These are phyloP conservation scores for Clonostachys rosea DNA, from an alignment of 2,329 filamentous ascomycete genomes.

Conservation along the genomic window DNA sequence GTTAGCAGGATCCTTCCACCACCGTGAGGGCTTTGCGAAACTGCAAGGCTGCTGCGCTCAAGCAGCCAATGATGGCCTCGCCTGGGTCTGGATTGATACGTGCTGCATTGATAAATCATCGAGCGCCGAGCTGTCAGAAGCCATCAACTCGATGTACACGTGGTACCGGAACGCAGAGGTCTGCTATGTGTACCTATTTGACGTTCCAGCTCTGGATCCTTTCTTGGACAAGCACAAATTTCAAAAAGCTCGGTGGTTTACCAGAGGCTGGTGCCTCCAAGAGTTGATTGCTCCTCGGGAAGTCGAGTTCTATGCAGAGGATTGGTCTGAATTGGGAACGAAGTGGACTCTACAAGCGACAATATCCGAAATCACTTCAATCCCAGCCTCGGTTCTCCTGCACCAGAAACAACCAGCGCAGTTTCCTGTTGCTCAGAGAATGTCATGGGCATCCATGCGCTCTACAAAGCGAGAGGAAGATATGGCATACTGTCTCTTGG, in stretches of 20 bases:
- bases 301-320: constrained; percentile 7
- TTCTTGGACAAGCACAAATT: not conserved
- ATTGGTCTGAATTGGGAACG: constrained; percentile 12
- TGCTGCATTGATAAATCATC: constrained; percentile 12
- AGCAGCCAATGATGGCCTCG: not conserved
- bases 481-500: constrained; percentile 11
- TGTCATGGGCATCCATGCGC: constrained; percentile 10
- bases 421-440: not conserved
- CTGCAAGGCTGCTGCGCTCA: not conserved
- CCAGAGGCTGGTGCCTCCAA: constrained; percentile 8
- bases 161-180: constrained; percentile 8
- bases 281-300: constrained; percentile 7
- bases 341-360: not conserved
- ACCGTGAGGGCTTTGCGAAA: not conserved
- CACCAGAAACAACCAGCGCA: not conserved
- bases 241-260: constrained; percentile 1
- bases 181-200: constrained; percentile 6
- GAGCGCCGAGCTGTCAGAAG: constrained; percentile 7
- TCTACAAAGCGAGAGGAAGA: constrained; percentile 9
- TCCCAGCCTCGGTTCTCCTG: not conserved
- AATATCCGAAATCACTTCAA: constrained; percentile 3
- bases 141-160: constrained; percentile 8
- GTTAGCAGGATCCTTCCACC: not conserved
- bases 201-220: not conserved
- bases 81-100: constrained; percentile 9